Evolutionary conservation across 805 yeast genomes (phyloP).

Genomic region (Metschnikowia matae): DNA sequence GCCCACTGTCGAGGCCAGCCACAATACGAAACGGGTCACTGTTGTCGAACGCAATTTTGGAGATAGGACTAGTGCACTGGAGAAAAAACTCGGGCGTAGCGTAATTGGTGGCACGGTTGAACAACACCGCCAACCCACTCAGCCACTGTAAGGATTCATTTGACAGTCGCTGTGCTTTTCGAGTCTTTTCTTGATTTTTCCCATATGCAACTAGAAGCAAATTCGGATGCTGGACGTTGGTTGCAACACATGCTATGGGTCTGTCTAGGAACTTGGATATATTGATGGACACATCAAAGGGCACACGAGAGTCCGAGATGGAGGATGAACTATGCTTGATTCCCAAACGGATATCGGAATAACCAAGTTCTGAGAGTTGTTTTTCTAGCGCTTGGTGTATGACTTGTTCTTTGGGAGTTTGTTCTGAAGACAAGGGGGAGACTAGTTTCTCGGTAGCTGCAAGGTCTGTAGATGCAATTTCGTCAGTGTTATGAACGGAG

Average conservation of each 20-base stretch:
- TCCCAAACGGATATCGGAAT: conserved; percentile 17
- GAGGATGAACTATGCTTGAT: not conserved
- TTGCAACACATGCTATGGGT: conserved; percentile 10
- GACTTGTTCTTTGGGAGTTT: not conserved
- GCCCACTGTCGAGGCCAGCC: conserved; percentile 50
- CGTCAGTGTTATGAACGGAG: no score
- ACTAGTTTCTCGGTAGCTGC: no score
- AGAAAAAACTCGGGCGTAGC: conserved; percentile 36
- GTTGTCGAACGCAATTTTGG: conserved; percentile 38
- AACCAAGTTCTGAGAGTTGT: conserved; percentile 1
- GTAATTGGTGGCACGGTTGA: conserved; percentile 24
- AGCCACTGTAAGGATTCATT: conserved; percentile 6
- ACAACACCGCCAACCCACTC: conserved; percentile 30
- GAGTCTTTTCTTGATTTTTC: not conserved
- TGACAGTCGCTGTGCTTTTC: not conserved
- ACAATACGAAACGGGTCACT: conserved; percentile 37
- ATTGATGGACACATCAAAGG: conserved; percentile 8
- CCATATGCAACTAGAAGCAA: conserved; percentile 17
- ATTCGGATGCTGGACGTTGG: conserved; percentile 11
- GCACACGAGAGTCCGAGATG: conserved; percentile 7
- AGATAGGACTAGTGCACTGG: conserved; percentile 37
- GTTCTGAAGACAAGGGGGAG: not conserved
- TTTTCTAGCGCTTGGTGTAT: conserved; percentile 1
- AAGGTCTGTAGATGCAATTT: no score
- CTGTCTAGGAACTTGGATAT: conserved; percentile 10